Evolutionary conservation across 2,329 filamentous ascomycete genomes (phyloP).

Genomic region (Cordyceps tenuipes): DNA sequence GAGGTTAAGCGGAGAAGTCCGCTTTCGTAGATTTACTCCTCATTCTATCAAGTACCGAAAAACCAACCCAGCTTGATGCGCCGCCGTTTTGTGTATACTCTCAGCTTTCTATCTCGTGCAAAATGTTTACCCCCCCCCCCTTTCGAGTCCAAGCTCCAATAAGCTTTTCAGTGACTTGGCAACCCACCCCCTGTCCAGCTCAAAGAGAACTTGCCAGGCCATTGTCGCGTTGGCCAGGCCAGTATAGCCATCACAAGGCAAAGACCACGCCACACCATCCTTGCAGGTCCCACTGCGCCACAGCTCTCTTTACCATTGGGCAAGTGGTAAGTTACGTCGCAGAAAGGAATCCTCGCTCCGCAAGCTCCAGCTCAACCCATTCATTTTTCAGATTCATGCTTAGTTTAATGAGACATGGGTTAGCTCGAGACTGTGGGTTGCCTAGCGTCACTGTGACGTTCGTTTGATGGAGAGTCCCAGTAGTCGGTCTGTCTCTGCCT

Average conservation of each 20-base stretch:
- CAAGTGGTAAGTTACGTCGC: background rate
- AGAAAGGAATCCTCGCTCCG: background rate
- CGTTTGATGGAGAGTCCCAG: background rate
- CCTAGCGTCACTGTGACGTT: background rate
- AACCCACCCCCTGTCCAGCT: background rate
- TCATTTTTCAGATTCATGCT: background rate
- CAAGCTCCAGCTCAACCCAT: background rate
- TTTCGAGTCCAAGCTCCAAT: background rate
- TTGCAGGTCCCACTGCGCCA: background rate
- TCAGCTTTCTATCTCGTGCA: background rate
- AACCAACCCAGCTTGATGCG: too few relatives aligned
- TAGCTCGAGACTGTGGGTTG: background rate
- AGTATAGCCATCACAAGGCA: background rate
- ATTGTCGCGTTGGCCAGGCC: background rate
- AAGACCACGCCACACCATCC: background rate
- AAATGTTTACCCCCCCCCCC: background rate
- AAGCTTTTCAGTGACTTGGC: background rate
- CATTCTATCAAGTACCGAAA: background rate
- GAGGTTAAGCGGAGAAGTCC: too few relatives aligned
- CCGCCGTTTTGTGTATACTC: background rate
- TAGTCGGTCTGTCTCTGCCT: too few relatives aligned
- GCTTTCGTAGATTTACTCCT: background rate
- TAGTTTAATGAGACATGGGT: slow-evolving; percentile 1
- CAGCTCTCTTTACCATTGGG: background rate
- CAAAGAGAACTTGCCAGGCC: background rate